A percentile compares a stretch with the other conserved stretches of the same genome.
These are phyloP conservation scores for Echites panduratus DNA, from an alignment of 257 asterid genomes.

Conservation along the genomic window DNA sequence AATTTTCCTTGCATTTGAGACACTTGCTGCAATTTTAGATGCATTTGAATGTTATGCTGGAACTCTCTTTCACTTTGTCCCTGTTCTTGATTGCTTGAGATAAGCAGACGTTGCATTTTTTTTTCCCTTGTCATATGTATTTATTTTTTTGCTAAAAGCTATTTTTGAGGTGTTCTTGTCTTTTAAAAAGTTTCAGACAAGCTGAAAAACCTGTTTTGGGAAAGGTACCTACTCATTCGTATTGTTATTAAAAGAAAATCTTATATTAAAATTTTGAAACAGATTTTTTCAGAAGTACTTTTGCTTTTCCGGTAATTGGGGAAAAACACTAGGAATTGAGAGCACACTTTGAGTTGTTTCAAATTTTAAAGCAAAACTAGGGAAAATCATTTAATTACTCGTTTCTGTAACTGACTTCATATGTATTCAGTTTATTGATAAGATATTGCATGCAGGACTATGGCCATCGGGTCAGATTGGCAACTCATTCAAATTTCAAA, in stretches of 20 bases:
- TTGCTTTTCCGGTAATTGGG: too few relatives aligned
- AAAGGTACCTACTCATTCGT: too few relatives aligned
- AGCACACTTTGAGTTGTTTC: neutral
- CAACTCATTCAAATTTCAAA: constrained; percentile 91
- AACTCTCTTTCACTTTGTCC: neutral
- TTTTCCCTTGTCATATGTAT: too few relatives aligned
- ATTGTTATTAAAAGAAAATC: too few relatives aligned
- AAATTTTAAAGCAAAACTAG: neutral
- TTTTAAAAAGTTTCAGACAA: too few relatives aligned
- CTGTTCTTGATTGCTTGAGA: neutral
- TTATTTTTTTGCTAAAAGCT: neutral
- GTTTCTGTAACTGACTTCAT: constrained; percentile 8
- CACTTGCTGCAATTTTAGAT: neutral
- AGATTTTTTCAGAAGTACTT: neutral
- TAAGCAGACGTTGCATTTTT: neutral
- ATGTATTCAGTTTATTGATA: constrained; percentile 14
- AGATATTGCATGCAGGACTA: constrained; percentile 74
- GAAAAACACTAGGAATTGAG: too few relatives aligned
- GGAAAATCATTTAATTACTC: neutral
- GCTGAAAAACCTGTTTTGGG: too few relatives aligned
- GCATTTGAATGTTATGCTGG: neutral
- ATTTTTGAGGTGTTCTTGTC: too few relatives aligned
- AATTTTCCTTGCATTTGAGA: neutral
- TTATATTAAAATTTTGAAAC: neutral
- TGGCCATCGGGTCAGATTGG: constrained; percentile 93